Evolutionary conservation across 768 basidiomycete species (phyloP).

Genomic region (Trametopsis cervina): DNA sequence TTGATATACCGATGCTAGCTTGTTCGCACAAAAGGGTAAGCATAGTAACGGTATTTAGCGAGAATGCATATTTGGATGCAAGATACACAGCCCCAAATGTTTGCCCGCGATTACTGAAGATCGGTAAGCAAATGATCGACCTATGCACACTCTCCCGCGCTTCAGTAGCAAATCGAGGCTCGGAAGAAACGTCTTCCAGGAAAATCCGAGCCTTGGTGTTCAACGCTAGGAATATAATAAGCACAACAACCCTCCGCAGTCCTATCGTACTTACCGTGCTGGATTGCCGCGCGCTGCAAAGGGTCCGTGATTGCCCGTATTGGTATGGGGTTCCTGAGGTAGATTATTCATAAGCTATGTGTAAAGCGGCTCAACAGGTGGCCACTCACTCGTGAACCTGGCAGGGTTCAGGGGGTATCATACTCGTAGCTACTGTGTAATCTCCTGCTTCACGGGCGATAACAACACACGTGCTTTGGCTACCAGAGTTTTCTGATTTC

Average conservation of each 20-base stretch:
- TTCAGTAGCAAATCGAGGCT: conserved; percentile 65
- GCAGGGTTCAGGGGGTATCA: conserved; percentile 51
- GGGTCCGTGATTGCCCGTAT: conserved; percentile 54
- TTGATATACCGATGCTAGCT: conserved; percentile 70
- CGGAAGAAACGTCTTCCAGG: conserved; percentile 54
- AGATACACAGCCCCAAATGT: conserved; percentile 68
- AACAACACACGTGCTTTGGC: conserved; percentile 61
- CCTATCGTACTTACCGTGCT: conserved; percentile 44
- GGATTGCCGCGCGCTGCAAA: conserved; percentile 58
- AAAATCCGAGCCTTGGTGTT: conserved; percentile 58
- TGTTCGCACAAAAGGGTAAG: conserved; percentile 64
- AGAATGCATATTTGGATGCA: conserved; percentile 59
- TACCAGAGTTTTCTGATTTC: conserved; percentile 50
- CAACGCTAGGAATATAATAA: conserved; percentile 34
- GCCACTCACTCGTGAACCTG: conserved; percentile 67
- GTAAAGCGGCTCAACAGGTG: no score
- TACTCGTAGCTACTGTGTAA: conserved; percentile 63
- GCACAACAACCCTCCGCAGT: not conserved
- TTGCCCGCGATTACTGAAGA: conserved; percentile 69
- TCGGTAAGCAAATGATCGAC: conserved; percentile 62
- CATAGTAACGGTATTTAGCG: conserved; percentile 51
- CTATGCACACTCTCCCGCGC: conserved; percentile 53
- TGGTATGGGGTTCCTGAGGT: conserved; percentile 52
- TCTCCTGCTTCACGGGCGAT: conserved; percentile 66
- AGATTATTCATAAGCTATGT: no score